phyloP scores from a whole-genome alignment of 2,329 filamentous ascomycete genomes.

The Seiridium unicorne region DNA sequence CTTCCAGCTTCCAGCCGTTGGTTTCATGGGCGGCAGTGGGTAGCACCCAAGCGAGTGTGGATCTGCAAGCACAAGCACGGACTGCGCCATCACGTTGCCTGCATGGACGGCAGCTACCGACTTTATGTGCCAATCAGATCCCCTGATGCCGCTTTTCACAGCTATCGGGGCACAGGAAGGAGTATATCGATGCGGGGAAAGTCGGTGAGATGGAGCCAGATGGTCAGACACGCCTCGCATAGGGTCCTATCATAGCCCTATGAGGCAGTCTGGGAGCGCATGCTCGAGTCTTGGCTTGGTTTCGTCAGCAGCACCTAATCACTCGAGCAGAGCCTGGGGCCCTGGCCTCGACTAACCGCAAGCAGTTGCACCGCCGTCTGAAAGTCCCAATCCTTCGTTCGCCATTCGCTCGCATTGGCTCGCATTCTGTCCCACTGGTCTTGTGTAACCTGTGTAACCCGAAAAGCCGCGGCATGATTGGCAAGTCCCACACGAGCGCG shows the following conservation, averaged over 20 bases:
- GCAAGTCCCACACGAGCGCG: not conserved
- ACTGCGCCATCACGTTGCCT: not conserved
- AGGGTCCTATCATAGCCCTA: not conserved
- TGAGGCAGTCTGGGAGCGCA: not conserved
- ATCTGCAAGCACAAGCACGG: not conserved
- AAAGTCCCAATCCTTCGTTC: constrained; percentile 1
- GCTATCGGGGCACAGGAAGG: not conserved
- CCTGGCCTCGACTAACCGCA: not conserved
- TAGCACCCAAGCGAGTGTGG: too few relatives aligned
- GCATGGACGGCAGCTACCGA: constrained; percentile 3
- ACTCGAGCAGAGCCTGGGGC: not conserved
- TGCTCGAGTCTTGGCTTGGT: not conserved
- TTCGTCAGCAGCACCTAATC: not conserved
- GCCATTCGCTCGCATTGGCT: not conserved
- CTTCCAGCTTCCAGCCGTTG: too few relatives aligned
- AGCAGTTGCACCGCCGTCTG: not conserved
- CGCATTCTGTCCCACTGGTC: not conserved
- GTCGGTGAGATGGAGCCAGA: constrained; percentile 1
- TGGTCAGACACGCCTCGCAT: not conserved
- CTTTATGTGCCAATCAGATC: not conserved
- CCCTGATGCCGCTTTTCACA: not conserved
- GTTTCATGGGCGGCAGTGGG: too few relatives aligned
- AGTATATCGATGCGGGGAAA: constrained; percentile 3
- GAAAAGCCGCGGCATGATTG: not conserved
- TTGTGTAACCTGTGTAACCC: constrained; percentile 6